These are phyloP conservation scores for Bruguiera hainesii DNA, from an alignment of 441 rosid species.

Conservation along the genomic window DNA sequence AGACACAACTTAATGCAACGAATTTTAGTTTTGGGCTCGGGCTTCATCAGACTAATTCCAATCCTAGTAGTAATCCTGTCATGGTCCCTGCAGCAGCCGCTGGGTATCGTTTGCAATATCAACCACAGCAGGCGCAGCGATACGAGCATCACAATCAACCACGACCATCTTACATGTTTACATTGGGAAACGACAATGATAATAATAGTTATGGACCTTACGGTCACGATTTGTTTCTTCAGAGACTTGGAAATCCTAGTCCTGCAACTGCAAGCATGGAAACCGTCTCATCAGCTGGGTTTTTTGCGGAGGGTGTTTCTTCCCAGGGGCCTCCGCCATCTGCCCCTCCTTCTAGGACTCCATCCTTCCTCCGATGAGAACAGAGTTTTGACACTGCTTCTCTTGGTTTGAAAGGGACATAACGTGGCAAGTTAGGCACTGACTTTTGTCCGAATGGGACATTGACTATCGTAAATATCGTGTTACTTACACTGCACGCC, in stretches of 20 bases:
- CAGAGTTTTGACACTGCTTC: slow-evolving; percentile 9
- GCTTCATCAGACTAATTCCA: slow-evolving; percentile 21
- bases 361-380: slow-evolving; percentile 27
- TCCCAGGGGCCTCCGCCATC: neutral
- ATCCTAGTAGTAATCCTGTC: slow-evolving; percentile 15
- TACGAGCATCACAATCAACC: slow-evolving; percentile 20
- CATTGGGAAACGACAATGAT: slow-evolving; percentile 16
- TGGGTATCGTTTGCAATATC: slow-evolving; percentile 32
- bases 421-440: slow-evolving; percentile 45
- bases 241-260: slow-evolving; percentile 23
- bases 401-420: slow-evolving; percentile 38
- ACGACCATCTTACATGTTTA: slow-evolving; percentile 28
- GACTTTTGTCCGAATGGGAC: slow-evolving; percentile 32
- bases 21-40: slow-evolving; percentile 24
- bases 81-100: slow-evolving; percentile 11
- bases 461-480: slow-evolving; percentile 32
- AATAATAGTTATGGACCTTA: slow-evolving; percentile 2
- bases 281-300: slow-evolving; percentile 10
- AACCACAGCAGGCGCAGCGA: slow-evolving; percentile 24
- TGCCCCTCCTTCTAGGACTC: slow-evolving; percentile 7
- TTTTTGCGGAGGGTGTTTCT: slow-evolving; percentile 10
- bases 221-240: slow-evolving; percentile 18
- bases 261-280: slow-evolving; percentile 10
- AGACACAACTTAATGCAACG: slow-evolving; percentile 17
- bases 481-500: neutral